Evolutionary conservation across 805 yeast genomes (phyloP), one percentile per base, ranked within the genome.

Genomic region (Saturnispora quitensis): DNA sequence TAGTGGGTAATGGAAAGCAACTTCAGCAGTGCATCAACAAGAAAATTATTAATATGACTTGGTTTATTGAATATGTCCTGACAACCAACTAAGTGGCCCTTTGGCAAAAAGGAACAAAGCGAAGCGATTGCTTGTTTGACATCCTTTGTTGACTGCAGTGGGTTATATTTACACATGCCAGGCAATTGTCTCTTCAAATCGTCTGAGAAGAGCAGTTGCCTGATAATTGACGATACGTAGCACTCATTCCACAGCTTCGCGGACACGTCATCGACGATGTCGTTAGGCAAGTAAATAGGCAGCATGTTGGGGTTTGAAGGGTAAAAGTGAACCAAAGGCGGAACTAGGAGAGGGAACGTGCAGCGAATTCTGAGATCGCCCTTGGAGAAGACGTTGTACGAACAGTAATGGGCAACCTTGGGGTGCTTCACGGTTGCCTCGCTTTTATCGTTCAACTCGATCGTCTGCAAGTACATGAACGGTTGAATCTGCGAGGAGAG

Each of bases 311-410:
- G 76, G 53, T 74, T 69, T 17, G 72, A 70, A 42, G 80, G 73
- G 1, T 84, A 77, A 54, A 81, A 71, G 50, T 81, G 67, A 20
- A 63, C 56, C 60, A 71, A 47, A 50, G 72, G 55, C 60, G 62
- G 63, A 4, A 68, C 65, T 0, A 68, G 51, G 17, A 78, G 79
- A 0, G 86, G 84, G 55, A 80, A 76, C 45, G 73, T 72, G 18
- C 78, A 75, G 60, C 81, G 64, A 58, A 89, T 80, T 20, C 97
- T 73, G 40, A 90, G 69, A 64, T 91, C 99, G 5, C 84, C 76
- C 51, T 75, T 76, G 38, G 81, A 71, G 60, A 93, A 87, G 18
- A 84, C 74, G 65, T 93, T 90, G 69, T 81, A 88, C 15, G 82
- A 67, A 64, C 89, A 84, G 56, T 74, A 81, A 0, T 88, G 81